Conservation (phyloP, 169 alveolate genomes). For the Sarcocystis neurona region DNA sequence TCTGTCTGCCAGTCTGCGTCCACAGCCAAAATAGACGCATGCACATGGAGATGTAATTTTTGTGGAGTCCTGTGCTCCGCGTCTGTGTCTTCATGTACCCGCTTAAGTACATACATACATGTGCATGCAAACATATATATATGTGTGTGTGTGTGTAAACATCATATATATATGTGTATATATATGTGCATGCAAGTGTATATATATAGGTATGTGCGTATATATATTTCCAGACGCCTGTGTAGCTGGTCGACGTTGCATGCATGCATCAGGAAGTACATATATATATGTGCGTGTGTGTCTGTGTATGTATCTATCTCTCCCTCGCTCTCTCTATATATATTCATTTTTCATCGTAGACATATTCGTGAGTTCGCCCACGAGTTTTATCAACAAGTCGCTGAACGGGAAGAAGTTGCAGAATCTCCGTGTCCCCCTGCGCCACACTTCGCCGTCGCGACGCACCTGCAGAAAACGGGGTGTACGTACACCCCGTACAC, state of each 20-base stretch:
- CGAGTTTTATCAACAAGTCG: not conserved
- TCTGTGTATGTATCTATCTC: not conserved
- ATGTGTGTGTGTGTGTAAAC: not conserved
- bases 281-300: not conserved
- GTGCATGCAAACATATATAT: not conserved
- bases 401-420: not conserved
- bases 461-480: too few relatives aligned
- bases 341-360: too few relatives aligned
- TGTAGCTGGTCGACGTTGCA: not conserved
- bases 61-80: not conserved
- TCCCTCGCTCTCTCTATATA: too few relatives aligned
- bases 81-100: not conserved
- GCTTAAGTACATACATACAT: not conserved
- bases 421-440: too few relatives aligned
- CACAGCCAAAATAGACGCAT: not conserved
- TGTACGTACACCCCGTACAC: too few relatives aligned
- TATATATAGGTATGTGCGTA: not conserved
- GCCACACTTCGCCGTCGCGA: too few relatives aligned
- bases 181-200: slow-evolving; percentile 16
- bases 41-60: not conserved
- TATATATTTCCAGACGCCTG: not conserved
- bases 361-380: not conserved
- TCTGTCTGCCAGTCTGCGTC: not conserved
- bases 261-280: not conserved
- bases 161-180: not conserved